Percentiles rank a stretch among this genome's conserved stretches.
Conservation (phyloP, 2,329 filamentous ascomycete genomes). For the Balansia obtecta region DNA sequence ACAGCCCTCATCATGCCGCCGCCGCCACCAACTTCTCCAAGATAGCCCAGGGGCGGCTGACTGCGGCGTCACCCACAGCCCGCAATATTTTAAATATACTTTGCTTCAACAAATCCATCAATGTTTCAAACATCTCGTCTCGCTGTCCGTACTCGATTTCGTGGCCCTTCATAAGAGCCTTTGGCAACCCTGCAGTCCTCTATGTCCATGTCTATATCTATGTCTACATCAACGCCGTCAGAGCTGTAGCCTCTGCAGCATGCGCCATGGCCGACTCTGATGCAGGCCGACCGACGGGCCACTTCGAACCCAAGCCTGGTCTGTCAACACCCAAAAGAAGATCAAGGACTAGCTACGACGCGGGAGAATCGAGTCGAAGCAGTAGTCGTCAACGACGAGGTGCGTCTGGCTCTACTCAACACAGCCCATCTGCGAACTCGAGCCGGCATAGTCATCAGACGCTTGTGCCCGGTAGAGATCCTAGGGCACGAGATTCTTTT, state of each 20-base stretch:
- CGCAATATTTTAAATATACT: not conserved
- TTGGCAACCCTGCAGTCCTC: not conserved
- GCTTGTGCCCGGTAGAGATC: conserved; percentile 4
- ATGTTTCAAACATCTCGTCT: too few species aligned
- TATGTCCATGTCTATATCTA: conserved; percentile 1
- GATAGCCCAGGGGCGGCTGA: too few species aligned
- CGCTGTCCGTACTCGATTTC: not conserved
- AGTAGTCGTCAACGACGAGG: not conserved
- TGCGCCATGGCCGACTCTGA: conserved; percentile 14
- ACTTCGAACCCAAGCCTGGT: conserved; percentile 4
- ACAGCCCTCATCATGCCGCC: too few species aligned
- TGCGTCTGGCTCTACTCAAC: conserved; percentile 14
- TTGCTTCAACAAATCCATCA: not conserved
- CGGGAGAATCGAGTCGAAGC: conserved; percentile 28
- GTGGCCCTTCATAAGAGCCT: not conserved
- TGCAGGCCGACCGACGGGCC: conserved; percentile 8
- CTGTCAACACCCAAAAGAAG: conserved; percentile 7
- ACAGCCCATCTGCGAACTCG: conserved; percentile 9
- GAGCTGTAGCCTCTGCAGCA: conserved; percentile 8
- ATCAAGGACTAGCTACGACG: conserved; percentile 23
- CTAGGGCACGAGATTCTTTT: not conserved
- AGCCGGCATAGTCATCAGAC: conserved; percentile 4
- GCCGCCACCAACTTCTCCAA: too few species aligned
- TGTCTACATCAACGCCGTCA: not conserved
- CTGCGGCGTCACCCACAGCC: too few species aligned